Conservation (phyloP, 1,284 basidiomycete genomes). For the Pseudozyma sp. region DNA sequence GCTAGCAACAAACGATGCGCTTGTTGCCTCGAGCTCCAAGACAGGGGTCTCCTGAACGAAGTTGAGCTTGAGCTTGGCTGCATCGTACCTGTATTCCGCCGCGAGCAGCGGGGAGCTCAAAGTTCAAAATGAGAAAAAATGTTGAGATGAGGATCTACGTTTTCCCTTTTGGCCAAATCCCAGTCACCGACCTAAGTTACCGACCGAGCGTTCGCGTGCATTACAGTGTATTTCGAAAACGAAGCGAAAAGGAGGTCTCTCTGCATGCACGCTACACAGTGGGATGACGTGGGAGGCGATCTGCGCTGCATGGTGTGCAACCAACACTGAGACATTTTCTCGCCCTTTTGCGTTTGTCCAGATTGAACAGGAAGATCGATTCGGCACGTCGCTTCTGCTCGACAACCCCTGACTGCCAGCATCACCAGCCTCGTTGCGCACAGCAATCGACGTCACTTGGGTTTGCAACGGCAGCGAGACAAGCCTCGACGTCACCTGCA, state of each 20-base stretch:
- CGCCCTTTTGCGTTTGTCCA: background rate
- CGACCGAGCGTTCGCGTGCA: too few species aligned
- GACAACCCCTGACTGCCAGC: background rate
- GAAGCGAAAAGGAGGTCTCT: background rate
- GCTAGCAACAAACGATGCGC: too few species aligned
- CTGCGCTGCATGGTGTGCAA: background rate
- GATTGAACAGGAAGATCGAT: slow-evolving; percentile 8
- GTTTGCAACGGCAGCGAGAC: slow-evolving; percentile 1
- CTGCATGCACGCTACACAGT: slow-evolving; percentile 9
- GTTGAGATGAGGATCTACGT: slow-evolving; percentile 1
- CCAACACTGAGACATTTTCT: slow-evolving; percentile 16
- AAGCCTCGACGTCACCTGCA: slow-evolving; percentile 9
- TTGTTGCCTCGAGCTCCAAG: too few species aligned
- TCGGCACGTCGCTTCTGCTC: background rate
- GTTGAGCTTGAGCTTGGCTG: too few species aligned
- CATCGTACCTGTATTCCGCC: too few species aligned
- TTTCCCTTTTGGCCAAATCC: background rate
- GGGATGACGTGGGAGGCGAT: slow-evolving; percentile 8
- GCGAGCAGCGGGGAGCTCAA: background rate
- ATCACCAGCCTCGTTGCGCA: background rate
- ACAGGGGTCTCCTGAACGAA: too few species aligned
- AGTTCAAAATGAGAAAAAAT: background rate
- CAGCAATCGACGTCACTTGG: slow-evolving; percentile 6
- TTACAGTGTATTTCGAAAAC: too few species aligned
- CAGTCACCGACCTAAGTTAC: too few species aligned